These are phyloP conservation scores for Fusarium stilboides DNA, from an alignment of 2,329 filamentous ascomycete genomes.

Conservation along the genomic window DNA sequence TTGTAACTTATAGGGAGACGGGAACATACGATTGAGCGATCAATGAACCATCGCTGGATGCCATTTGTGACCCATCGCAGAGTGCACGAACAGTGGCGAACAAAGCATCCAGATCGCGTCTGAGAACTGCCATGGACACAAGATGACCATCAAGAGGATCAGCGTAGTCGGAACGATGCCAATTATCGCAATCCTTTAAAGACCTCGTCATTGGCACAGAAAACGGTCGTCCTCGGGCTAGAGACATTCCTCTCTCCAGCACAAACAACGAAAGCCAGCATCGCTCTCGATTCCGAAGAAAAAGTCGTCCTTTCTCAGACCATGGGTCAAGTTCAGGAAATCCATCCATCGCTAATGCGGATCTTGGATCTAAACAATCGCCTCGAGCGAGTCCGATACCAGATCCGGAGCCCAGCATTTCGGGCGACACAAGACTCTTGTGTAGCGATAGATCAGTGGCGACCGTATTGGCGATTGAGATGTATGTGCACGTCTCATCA, in stretches of 20 bases:
- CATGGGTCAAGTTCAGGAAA: conserved; percentile 74
- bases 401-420: conserved; percentile 61
- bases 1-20: accelerated
- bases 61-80: conserved; percentile 71
- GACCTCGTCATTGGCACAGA: conserved; percentile 77
- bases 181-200: conserved; percentile 77
- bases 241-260: conserved; percentile 78
- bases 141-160: conserved; percentile 80
- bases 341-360: conserved; percentile 77
- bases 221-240: conserved; percentile 78
- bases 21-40: conserved; percentile 67
- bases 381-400: conserved; percentile 69
- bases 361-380: conserved; percentile 77
- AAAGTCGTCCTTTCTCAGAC: conserved; percentile 72
- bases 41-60: conserved; percentile 64
- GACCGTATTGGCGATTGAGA: conserved; percentile 78
- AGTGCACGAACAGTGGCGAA: conserved; percentile 71
- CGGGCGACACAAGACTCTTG: conserved; percentile 74
- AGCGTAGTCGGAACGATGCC: conserved; percentile 75
- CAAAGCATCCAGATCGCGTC: conserved; percentile 74
- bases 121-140: conserved; percentile 78
- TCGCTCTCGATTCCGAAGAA: conserved; percentile 76
- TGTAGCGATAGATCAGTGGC: conserved; percentile 79
- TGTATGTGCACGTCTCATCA: conserved; percentile 80
- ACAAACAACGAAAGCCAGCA: conserved; percentile 82